phyloP scores from a whole-genome alignment of 129 eudicot genomes.

The Centrapalus pauciflorus region DNA sequence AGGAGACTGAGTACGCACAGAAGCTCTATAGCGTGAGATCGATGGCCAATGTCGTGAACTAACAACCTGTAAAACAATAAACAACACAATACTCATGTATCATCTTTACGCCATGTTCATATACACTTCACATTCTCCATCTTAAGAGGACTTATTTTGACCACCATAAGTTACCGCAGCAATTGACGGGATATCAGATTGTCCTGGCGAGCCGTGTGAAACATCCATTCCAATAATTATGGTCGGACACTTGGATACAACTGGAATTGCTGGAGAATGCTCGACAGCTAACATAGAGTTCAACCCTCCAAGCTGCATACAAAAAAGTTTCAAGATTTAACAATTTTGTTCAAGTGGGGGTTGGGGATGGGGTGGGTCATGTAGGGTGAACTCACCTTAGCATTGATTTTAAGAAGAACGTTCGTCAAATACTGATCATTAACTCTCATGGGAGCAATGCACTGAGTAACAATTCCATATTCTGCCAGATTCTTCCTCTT shows the following conservation, averaged over 20 bases:
- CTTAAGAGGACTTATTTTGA: background rate
- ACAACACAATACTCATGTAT: background rate
- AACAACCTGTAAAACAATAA: slow-evolving; percentile 46
- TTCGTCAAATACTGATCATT: slow-evolving; percentile 80
- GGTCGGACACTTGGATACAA: slow-evolving; percentile 66
- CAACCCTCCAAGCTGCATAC: slow-evolving; percentile 79
- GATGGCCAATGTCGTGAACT: slow-evolving; percentile 76
- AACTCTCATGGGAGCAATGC: slow-evolving; percentile 69
- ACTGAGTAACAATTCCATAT: slow-evolving; percentile 78
- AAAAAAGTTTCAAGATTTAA: background rate
- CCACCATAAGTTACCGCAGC: slow-evolving; percentile 53
- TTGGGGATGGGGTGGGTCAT: background rate
- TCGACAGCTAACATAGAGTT: slow-evolving; percentile 64
- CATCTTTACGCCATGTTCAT: background rate
- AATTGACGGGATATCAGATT: slow-evolving; percentile 74
- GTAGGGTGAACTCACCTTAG: slow-evolving; percentile 52
- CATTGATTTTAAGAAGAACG: slow-evolving; percentile 74
- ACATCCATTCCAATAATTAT: slow-evolving; percentile 84
- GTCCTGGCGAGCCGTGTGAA: slow-evolving; percentile 80
- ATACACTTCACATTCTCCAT: background rate
- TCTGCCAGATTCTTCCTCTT: slow-evolving; percentile 69
- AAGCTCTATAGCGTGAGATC: slow-evolving; percentile 73
- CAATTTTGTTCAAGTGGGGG: background rate
- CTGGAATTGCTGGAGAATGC: slow-evolving; percentile 45
- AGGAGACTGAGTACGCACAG: slow-evolving; percentile 66